These are phyloP conservation scores for Beauveria scarabaeidicola DNA, from an alignment of 2,329 filamentous ascomycete species.

Conservation along the genomic window DNA sequence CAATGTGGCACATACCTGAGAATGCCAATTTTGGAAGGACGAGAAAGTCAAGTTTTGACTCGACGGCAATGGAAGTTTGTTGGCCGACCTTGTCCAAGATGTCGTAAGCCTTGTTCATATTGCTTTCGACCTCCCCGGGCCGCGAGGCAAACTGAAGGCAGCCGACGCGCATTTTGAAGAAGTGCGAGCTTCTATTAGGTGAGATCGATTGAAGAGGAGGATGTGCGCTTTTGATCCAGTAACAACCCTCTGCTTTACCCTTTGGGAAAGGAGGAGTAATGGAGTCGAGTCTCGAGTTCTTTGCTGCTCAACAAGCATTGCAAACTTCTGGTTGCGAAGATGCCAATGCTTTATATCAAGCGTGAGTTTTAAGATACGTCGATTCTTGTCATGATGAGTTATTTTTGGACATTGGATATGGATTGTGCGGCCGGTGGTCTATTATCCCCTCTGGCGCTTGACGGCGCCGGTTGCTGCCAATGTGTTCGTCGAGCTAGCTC, in stretches of 20 bases:
- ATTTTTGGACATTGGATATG: not conserved
- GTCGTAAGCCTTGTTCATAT: constrained; percentile 57
- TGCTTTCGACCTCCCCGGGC: constrained; percentile 61
- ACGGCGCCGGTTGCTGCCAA: no score
- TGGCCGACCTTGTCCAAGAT: constrained; percentile 42
- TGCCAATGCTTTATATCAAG: not conserved
- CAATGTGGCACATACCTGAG: constrained; percentile 22
- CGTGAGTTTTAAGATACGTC: no score
- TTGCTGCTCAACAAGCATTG: not conserved
- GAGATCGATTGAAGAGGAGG: not conserved
- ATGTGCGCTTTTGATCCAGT: no score
- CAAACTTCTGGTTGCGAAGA: not conserved
- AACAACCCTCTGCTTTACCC: not conserved
- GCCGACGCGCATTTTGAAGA: constrained; percentile 50
- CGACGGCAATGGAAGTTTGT: constrained; percentile 22
- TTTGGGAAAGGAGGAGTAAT: not conserved
- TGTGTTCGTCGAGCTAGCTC: not conserved
- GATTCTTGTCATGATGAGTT: not conserved
- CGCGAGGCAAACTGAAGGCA: constrained; percentile 65
- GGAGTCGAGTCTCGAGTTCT: not conserved
- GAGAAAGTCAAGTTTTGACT: constrained; percentile 53
- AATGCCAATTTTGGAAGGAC: constrained; percentile 73
- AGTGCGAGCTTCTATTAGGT: not conserved
- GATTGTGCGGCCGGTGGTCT: not conserved
- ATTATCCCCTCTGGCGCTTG: not conserved